Evolutionary conservation across 495 filamentous ascomycete genomes (phyloP).

Genomic region (Coniosporium apollinis): DNA sequence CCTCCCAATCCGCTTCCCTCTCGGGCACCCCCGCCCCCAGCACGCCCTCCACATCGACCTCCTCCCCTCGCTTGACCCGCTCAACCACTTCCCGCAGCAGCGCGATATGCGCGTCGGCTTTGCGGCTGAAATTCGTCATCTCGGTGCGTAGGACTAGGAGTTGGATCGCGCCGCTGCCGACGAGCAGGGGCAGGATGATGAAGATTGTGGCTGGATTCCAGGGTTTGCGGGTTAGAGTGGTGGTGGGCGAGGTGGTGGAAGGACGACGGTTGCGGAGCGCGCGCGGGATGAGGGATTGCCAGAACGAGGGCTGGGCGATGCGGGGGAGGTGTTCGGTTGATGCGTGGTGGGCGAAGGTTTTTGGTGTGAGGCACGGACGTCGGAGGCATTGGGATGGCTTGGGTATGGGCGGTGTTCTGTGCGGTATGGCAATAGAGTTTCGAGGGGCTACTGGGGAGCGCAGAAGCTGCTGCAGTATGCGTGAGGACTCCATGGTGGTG

Average conservation of each 20-base stretch:
- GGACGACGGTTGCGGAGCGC: conserved; percentile 10
- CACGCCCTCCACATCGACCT: conserved; percentile 73
- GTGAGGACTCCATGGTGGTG: too few relatives aligned
- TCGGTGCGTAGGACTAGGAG: conserved; percentile 69
- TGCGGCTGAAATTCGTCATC: conserved; percentile 50
- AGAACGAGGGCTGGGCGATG: conserved; percentile 12
- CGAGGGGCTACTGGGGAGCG: too few relatives aligned
- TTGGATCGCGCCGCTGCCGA: conserved; percentile 88
- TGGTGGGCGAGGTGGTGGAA: too few relatives aligned
- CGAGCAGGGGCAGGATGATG: conserved; percentile 77
- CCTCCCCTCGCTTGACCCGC: conserved; percentile 64
- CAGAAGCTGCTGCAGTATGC: too few relatives aligned
- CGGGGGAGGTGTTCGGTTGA: too few relatives aligned
- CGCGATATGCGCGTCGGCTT: conserved; percentile 61
- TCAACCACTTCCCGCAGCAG: conserved; percentile 70
- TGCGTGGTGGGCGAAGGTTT: too few relatives aligned
- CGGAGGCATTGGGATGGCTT: too few relatives aligned
- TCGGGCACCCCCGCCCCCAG: conserved; percentile 64
- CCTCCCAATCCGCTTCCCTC: conserved; percentile 76
- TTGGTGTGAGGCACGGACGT: too few relatives aligned
- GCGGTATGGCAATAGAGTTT: too few relatives aligned
- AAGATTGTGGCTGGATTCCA: conserved; percentile 93
- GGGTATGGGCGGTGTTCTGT: too few relatives aligned
- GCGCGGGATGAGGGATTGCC: conserved; percentile 14
- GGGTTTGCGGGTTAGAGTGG: conserved; percentile 28